These are phyloP conservation scores for Aspergillus ochraceus DNA, from an alignment of 2,329 filamentous ascomycete species.

Conservation along the genomic window DNA sequence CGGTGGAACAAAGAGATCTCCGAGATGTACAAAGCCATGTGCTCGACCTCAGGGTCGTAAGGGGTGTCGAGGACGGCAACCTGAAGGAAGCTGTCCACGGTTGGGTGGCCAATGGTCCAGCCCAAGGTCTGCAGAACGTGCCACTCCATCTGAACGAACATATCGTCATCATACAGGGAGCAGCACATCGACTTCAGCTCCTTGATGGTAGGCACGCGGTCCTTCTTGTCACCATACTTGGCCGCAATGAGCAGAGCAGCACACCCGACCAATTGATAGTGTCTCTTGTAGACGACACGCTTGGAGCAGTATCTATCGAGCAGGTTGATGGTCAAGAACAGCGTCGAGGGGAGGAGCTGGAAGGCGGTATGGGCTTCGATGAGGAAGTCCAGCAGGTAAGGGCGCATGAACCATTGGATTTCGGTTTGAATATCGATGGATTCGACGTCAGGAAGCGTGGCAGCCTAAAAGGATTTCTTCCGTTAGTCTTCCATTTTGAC, in stretches of 20 bases:
- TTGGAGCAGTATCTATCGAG: conserved; percentile 97
- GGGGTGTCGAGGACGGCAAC: conserved; percentile 74
- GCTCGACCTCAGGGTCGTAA: conserved; percentile 84
- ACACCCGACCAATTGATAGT: conserved; percentile 97
- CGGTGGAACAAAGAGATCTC: conserved; percentile 96
- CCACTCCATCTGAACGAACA: conserved; percentile 99
- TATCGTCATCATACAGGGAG: conserved; percentile 95
- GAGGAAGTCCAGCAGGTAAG: conserved; percentile 96
- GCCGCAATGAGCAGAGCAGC: conserved; percentile 93
- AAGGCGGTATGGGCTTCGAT: conserved; percentile 97
- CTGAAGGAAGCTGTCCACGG: conserved; percentile 90
- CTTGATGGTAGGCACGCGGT: conserved; percentile 93
- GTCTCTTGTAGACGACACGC: conserved; percentile 96
- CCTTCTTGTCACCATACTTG: conserved; percentile 99
- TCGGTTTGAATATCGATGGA: conserved; percentile 99
- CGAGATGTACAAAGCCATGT: conserved; percentile 91
- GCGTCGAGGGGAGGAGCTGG: conserved; percentile 86
- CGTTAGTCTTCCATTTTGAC: conserved; percentile 21
- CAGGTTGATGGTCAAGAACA: conserved; percentile 95
- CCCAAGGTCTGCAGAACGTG: conserved; percentile 96
- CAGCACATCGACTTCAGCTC: conserved; percentile 99
- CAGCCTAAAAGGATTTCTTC: conserved; percentile 52
- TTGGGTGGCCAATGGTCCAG: conserved; percentile 94
- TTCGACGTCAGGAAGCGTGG: conserved; percentile 92
- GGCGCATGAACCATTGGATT: conserved; percentile 99